Evolutionary conservation across 305 asterid genomes (phyloP), one percentile per base, ranked within the genome.

Genomic region (Salvia sclarea): DNA sequence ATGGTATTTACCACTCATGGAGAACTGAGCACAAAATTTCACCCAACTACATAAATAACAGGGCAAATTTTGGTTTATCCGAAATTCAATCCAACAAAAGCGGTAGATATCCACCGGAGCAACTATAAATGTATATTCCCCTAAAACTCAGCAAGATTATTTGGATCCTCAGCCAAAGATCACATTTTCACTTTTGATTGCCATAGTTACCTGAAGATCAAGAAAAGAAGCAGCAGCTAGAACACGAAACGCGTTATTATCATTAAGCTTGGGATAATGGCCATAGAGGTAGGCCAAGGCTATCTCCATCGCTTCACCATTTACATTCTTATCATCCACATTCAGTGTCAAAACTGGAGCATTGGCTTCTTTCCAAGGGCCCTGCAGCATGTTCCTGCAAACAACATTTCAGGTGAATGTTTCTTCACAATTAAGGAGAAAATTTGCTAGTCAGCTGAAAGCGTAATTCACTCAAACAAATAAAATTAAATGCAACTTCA

Each of bases 281-380:
- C 99, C 99, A 80, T 94, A 94, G 13, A 94, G 86, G 83, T 94
- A 91, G 5, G 99, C 96, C 85, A 94, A 84, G 75, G 98, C 88
- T 76, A 85, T 81, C 56, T 79, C 80, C 76, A 89, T 85, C 40
- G 97, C 95, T 80, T 91, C 96, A 65, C 84, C 83, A 57, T 87
- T 86, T 24, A 94, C 96, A 81, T 94, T 91, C 61, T 75, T 85
- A 73, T 94, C 99, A 77, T 94, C 99, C 75, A 94, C 93, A 12
- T 80, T 85, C 85, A 91, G 83, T 53, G 86, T 91, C 86, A 94
- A 81, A 57, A 86, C 76, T 38, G 95, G 89, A 44, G 97, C 87
- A 73, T 84, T 94, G 72, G 96, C 98, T 78, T 91, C 98, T 81
- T 82, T 94, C 99, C 98, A 94, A 1, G 99, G 99, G 21, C 97